A percentile compares a stretch with the other conserved stretches of the same genome.
Evolutionary conservation across 192 early-diverging fungal genomes (phyloP).

Genomic region (Chytriomyces hyalinus): DNA sequence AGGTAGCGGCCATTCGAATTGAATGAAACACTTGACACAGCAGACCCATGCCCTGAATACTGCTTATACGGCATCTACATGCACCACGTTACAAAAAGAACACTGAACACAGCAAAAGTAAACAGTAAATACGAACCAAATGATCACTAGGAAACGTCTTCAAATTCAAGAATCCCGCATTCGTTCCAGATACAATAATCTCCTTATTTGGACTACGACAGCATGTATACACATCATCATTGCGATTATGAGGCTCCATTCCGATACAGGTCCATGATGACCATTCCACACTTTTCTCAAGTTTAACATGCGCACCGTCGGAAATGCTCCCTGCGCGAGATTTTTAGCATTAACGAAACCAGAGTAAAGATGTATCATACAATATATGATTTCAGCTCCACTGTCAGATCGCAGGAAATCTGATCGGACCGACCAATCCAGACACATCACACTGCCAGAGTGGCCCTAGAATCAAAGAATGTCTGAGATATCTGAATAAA

Average conservation of each 20-base stretch:
- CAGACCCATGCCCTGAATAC: conserved; percentile 32
- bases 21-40: conserved; percentile 28
- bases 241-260: conserved; percentile 19
- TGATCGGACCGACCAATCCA: conserved; percentile 34
- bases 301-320: background rate
- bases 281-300: conserved; percentile 20
- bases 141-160: background rate
- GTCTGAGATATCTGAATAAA: background rate
- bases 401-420: conserved; percentile 31
- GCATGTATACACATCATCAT: conserved; percentile 22
- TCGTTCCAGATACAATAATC: conserved; percentile 26
- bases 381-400: conserved; percentile 24
- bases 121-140: background rate
- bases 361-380: conserved; percentile 10
- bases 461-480: conserved; percentile 27
- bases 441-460: conserved; percentile 23
- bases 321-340: background rate
- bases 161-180: conserved; percentile 21
- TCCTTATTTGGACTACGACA: background rate
- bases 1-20: conserved; percentile 12
- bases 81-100: background rate
- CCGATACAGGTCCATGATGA: conserved; percentile 8
- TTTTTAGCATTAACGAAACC: background rate
- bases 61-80: conserved; percentile 33
- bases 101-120: background rate